These are phyloP conservation scores for Fusarium sp. DNA, from an alignment of 2,329 filamentous ascomycete genomes.

Conservation along the genomic window DNA sequence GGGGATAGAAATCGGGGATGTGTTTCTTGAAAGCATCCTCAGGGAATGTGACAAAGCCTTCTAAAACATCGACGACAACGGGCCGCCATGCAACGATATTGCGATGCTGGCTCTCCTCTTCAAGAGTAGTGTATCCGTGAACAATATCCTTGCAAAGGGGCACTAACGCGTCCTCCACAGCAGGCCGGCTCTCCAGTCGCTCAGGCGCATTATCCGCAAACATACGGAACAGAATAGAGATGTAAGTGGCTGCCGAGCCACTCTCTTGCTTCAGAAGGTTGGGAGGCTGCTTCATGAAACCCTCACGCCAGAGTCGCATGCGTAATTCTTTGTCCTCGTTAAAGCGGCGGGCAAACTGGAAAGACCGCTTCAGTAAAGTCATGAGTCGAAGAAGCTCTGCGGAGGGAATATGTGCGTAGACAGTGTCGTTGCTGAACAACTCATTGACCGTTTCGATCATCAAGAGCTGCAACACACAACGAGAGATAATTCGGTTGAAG, in stretches of 20 bases:
- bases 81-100: constrained; percentile 98
- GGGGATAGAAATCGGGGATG: constrained; percentile 84
- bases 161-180: constrained; percentile 91
- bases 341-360: constrained; percentile 96
- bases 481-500: constrained; percentile 99
- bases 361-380: constrained; percentile 93
- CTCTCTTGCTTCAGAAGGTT: constrained; percentile 98
- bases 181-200: constrained; percentile 78
- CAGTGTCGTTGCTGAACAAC: constrained; percentile 95
- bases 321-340: constrained; percentile 97
- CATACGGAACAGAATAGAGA: constrained; percentile 96
- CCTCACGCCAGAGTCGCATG: constrained; percentile 94
- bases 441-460: constrained; percentile 99
- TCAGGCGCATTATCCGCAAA: constrained; percentile 90
- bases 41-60: constrained; percentile 89
- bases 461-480: constrained; percentile 94
- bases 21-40: constrained; percentile 82
- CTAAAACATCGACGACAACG: constrained; percentile 95
- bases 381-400: constrained; percentile 90
- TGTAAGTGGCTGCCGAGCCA: constrained; percentile 92
- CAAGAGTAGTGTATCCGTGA: constrained; percentile 82
- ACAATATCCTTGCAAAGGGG: constrained; percentile 97
- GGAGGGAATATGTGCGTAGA: constrained; percentile 93
- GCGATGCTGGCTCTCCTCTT: constrained; percentile 95
- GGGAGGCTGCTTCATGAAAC: constrained; percentile 99